Conservation (phyloP, 768 basidiomycete genomes). For the Lepiota venenata region DNA sequence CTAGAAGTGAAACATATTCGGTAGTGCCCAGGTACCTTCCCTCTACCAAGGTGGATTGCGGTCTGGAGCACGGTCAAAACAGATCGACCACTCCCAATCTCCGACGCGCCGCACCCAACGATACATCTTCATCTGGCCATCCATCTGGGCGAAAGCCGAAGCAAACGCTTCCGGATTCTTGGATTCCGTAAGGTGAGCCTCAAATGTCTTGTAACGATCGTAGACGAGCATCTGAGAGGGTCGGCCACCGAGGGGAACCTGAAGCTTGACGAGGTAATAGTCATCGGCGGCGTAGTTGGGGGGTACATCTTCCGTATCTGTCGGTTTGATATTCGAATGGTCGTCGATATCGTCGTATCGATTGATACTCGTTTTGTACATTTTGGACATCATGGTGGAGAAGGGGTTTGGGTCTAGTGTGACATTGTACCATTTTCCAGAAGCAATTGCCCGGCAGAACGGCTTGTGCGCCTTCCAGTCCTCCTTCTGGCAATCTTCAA, state of each 20-base stretch:
- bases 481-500: constrained; percentile 36
- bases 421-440: constrained; percentile 35
- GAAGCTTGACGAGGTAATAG: constrained; percentile 39
- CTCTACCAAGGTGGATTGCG: constrained; percentile 14
- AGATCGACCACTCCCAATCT: constrained; percentile 13
- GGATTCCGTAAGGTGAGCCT: constrained; percentile 25
- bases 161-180: constrained; percentile 19
- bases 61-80: constrained; percentile 15
- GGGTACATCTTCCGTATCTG: constrained; percentile 13
- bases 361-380: constrained; percentile 17
- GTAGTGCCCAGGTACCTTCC: too few species aligned
- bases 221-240: constrained; percentile 32
- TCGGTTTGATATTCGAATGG: neutral
- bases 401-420: constrained; percentile 18
- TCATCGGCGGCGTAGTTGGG: constrained; percentile 32
- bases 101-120: constrained; percentile 13
- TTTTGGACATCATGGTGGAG: constrained; percentile 4
- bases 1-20: too few species aligned
- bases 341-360: constrained; percentile 20
- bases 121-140: constrained; percentile 15
- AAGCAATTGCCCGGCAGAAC: constrained; percentile 33
- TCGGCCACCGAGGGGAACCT: constrained; percentile 21
- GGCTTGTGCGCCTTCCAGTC: constrained; percentile 41
- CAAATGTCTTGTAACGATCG: constrained; percentile 38
- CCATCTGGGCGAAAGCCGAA: constrained; percentile 19